Conservation (phyloP, 257 asterid species). For the Buddleja alternifolia region DNA sequence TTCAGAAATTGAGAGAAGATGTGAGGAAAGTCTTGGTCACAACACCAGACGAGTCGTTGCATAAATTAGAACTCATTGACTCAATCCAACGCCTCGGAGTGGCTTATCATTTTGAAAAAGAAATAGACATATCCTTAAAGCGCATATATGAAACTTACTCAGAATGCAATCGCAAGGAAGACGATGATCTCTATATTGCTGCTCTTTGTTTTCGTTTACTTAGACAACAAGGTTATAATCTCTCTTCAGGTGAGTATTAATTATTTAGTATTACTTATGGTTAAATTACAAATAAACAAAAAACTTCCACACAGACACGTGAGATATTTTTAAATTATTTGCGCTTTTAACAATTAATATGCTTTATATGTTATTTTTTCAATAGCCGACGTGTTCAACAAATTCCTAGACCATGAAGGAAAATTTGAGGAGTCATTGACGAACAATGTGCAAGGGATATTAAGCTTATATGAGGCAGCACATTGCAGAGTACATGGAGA, state of each 20-base stretch:
- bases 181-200: conserved; percentile 14
- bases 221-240: conserved; percentile 35
- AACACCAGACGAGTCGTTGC: not conserved
- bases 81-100: conserved; percentile 25
- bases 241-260: conserved; percentile 28
- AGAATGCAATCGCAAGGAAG: not conserved
- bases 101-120: conserved; percentile 10
- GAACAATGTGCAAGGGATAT: conserved; percentile 21
- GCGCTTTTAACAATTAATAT: not conserved
- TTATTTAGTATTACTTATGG: not conserved
- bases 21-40: conserved; percentile 14
- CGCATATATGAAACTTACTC: too few relatives aligned
- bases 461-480: conserved; percentile 43
- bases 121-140: not conserved
- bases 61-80: conserved; percentile 10
- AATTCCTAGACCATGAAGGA: conserved; percentile 31
- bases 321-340: not conserved
- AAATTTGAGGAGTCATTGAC: conserved; percentile 24
- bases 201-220: conserved; percentile 50
- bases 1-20: not conserved
- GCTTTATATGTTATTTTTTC: too few relatives aligned
- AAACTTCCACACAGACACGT: too few relatives aligned
- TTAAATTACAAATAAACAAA: too few relatives aligned
- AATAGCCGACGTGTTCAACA: conserved; percentile 29
- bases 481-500: conserved; percentile 31